Conservation (phyloP, 1,139 yeast species). For the Suhomyces anneliseae region DNA sequence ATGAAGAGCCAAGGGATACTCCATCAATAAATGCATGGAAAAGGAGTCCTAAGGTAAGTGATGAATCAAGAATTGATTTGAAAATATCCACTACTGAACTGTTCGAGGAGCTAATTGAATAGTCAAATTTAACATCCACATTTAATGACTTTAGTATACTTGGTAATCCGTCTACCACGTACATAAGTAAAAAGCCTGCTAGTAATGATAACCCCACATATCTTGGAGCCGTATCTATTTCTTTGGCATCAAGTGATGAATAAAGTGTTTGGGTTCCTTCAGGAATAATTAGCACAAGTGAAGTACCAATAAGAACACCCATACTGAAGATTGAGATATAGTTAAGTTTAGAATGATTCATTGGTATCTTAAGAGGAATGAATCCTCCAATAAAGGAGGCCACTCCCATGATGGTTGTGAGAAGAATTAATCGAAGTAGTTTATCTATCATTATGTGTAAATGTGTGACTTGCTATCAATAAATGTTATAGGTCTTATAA, state of each 20-base stretch:
- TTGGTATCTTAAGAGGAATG: conserved; percentile 27
- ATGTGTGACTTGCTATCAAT: not conserved
- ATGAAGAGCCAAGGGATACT: conserved; percentile 67
- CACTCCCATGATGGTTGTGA: conserved; percentile 29
- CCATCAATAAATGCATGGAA: conserved; percentile 76
- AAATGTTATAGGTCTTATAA: no score
- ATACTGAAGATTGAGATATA: conserved; percentile 52
- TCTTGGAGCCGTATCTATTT: conserved; percentile 18
- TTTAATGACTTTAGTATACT: conserved; percentile 8
- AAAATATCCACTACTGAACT: conserved; percentile 2
- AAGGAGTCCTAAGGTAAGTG: conserved; percentile 61
- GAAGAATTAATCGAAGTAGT: conserved; percentile 11
- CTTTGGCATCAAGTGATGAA: conserved; percentile 22
- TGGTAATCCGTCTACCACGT: conserved; percentile 41
- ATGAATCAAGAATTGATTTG: conserved; percentile 26
- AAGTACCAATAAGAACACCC: conserved; percentile 66
- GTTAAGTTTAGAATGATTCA: conserved; percentile 19
- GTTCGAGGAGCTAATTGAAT: conserved; percentile 1
- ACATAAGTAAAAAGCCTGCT: conserved; percentile 55
- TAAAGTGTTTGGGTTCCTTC: conserved; percentile 61
- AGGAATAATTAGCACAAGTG: conserved; percentile 65
- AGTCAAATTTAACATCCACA: conserved; percentile 9
- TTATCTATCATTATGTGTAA: conserved; percentile 1
- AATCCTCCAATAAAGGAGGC: conserved; percentile 35
- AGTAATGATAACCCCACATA: conserved; percentile 36